Evolutionary conservation across 345 rosid genomes (phyloP).

Genomic region (Bruguiera gymnorhiza): DNA sequence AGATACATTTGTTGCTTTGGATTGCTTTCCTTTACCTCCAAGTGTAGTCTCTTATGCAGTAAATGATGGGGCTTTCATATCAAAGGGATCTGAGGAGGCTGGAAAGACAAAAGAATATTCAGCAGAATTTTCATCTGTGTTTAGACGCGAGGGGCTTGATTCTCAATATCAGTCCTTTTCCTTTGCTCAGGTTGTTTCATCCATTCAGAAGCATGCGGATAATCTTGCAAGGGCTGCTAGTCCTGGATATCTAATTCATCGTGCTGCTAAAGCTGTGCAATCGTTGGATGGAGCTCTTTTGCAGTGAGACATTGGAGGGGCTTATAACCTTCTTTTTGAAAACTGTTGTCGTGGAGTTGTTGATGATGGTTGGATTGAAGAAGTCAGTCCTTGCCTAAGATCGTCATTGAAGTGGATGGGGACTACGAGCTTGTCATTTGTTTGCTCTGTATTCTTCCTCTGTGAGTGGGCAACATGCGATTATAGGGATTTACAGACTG

Average conservation of each 20-base stretch:
- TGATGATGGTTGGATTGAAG: constrained; percentile 78
- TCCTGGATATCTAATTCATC: constrained; percentile 60
- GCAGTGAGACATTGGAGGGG: constrained; percentile 66
- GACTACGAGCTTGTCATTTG: constrained; percentile 54
- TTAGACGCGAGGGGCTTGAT: constrained; percentile 64
- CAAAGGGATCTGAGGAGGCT: constrained; percentile 62
- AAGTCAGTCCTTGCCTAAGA: constrained; percentile 76
- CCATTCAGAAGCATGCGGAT: constrained; percentile 69
- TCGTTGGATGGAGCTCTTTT: constrained; percentile 79
- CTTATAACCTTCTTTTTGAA: constrained; percentile 66
- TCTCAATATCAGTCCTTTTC: constrained; percentile 67
- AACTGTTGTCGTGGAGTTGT: constrained; percentile 67
- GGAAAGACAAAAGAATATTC: constrained; percentile 55
- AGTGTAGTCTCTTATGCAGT: constrained; percentile 62
- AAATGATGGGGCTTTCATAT: constrained; percentile 60
- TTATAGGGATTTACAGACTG: constrained; percentile 73
- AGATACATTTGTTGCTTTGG: constrained; percentile 88
- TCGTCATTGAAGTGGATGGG: constrained; percentile 83
- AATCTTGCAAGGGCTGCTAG: constrained; percentile 70
- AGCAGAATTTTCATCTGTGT: constrained; percentile 43
- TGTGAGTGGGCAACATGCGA: constrained; percentile 98
- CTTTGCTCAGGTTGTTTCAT: constrained; percentile 62
- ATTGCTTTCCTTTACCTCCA: constrained; percentile 89
- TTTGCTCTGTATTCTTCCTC: constrained; percentile 78
- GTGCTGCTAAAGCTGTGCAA: constrained; percentile 81